Conservation (phyloP, 2,329 filamentous ascomycete species). For the Cryphonectria naterciae region DNA sequence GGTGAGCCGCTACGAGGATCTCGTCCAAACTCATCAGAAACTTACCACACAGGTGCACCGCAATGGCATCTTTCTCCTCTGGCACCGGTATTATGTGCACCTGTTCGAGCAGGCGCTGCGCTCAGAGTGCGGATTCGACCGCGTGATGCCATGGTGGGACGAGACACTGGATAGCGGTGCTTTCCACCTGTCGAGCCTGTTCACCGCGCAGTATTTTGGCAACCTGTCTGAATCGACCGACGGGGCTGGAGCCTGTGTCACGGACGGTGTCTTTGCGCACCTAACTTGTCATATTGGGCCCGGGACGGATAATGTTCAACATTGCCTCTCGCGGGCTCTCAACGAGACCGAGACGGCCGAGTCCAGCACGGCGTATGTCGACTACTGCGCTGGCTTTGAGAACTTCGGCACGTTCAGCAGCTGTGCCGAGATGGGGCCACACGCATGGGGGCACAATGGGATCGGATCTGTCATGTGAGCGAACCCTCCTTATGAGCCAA, state of each 20-base stretch:
- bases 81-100: slow-evolving; percentile 20
- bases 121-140: slow-evolving; percentile 18
- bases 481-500: background rate
- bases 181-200: slow-evolving; percentile 13
- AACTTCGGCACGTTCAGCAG: slow-evolving; percentile 3
- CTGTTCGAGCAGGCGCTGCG: slow-evolving; percentile 23
- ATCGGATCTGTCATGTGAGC: slow-evolving; percentile 21
- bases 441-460: slow-evolving; percentile 20
- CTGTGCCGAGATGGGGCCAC: slow-evolving; percentile 15
- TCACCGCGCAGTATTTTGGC: slow-evolving; percentile 18
- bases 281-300: slow-evolving; percentile 19
- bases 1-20: slow-evolving; percentile 40
- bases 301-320: background rate
- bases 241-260: slow-evolving; percentile 9
- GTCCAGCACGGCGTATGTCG: slow-evolving; percentile 5
- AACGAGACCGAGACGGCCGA: slow-evolving; percentile 9
- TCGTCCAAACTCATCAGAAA: slow-evolving; percentile 39
- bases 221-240: slow-evolving; percentile 2
- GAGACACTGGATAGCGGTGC: slow-evolving; percentile 21
- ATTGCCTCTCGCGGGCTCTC: slow-evolving; percentile 18
- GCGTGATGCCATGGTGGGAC: slow-evolving; percentile 19
- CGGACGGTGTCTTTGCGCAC: slow-evolving; percentile 12
- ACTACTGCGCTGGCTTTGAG: background rate
- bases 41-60: slow-evolving; percentile 40
- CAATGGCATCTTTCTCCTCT: slow-evolving; percentile 25